Evolutionary conservation across 805 yeast genomes (phyloP).

Genomic region (Priceomyces haplophilus): DNA sequence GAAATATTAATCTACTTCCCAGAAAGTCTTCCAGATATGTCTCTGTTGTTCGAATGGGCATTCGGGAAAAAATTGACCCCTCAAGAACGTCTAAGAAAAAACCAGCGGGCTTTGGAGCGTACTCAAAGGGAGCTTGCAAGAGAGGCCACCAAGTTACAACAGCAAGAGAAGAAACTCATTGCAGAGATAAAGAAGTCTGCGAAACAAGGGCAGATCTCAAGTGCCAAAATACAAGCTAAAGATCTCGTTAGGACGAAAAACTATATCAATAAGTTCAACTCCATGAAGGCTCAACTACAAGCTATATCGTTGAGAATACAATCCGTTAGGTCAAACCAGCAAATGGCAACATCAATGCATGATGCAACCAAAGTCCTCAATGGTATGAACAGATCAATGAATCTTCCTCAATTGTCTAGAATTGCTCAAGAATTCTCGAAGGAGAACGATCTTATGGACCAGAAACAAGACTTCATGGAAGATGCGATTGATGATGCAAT

Average conservation of each 20-base stretch:
- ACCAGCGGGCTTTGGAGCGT: constrained; percentile 91
- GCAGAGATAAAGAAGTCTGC: constrained; percentile 89
- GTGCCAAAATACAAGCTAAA: constrained; percentile 93
- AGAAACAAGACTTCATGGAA: constrained; percentile 97
- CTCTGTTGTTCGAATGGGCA: constrained; percentile 75
- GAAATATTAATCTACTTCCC: background rate
- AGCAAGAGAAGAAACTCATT: constrained; percentile 85
- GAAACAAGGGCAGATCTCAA: constrained; percentile 80
- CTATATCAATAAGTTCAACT: constrained; percentile 81
- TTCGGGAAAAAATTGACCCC: constrained; percentile 94
- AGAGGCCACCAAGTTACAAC: constrained; percentile 81
- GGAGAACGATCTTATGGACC: constrained; percentile 96
- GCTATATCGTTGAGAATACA: constrained; percentile 91
- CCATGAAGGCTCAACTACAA: constrained; percentile 93
- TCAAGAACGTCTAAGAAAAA: constrained; percentile 90
- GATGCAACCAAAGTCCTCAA: constrained; percentile 85
- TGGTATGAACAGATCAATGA: constrained; percentile 88
- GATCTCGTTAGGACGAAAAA: constrained; percentile 87
- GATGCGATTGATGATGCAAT: constrained; percentile 96
- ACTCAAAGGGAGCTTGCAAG: constrained; percentile 92
- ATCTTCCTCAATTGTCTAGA: constrained; percentile 80
- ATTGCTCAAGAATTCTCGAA: constrained; percentile 94
- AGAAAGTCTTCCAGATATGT: constrained; percentile 13
- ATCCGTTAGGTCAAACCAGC: constrained; percentile 88
- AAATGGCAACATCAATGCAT: constrained; percentile 91